These are phyloP conservation scores for Chaetomium fimeti DNA, from an alignment of 495 filamentous ascomycete species.

Conservation along the genomic window DNA sequence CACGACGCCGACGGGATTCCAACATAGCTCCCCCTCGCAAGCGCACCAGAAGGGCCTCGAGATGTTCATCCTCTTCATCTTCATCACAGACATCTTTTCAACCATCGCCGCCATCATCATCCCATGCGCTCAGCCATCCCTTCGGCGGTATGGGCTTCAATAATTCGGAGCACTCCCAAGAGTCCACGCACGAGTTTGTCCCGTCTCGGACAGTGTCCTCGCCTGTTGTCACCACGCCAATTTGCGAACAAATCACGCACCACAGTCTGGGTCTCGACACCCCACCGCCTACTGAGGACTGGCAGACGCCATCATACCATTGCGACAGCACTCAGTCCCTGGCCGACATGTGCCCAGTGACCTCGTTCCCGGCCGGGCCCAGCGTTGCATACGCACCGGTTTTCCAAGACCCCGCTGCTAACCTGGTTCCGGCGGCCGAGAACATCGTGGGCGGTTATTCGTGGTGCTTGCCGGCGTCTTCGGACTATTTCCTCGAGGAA, in stretches of 20 bases:
- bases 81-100: neutral
- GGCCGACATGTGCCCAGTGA: neutral
- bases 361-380: neutral
- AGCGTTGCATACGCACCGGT: neutral
- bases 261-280: neutral
- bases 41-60: slow-evolving; percentile 13
- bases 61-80: slow-evolving; percentile 12
- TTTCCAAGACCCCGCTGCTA: neutral
- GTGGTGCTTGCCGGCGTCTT: neutral
- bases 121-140: neutral
- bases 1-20: slow-evolving; percentile 20
- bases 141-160: neutral
- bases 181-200: neutral
- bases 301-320: neutral
- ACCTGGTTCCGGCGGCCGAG: neutral
- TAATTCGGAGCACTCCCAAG: neutral
- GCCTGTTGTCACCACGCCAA: neutral
- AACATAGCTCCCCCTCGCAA: slow-evolving; percentile 16
- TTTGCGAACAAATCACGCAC: neutral
- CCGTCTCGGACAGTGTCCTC: neutral
- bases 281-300: neutral
- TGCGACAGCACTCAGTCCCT: neutral
- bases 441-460: neutral
- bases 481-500: slow-evolving; percentile 22
- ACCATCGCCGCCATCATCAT: neutral